Conservation (phyloP, 495 filamentous ascomycete genomes). For the Extremus antarcticus region DNA sequence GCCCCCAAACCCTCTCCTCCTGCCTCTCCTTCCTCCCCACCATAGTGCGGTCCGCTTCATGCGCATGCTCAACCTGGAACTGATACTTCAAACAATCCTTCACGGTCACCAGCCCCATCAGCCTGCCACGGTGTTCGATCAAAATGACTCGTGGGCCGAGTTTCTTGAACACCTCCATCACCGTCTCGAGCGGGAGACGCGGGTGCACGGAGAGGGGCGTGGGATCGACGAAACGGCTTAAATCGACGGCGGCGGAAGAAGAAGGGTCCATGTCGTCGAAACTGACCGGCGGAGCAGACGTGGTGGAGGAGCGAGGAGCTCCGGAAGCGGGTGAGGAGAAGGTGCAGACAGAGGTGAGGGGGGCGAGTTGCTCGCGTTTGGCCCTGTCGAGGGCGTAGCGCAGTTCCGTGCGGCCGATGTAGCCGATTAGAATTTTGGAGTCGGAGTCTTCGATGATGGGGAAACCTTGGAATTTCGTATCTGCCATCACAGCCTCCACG, state of each 20-base stretch:
- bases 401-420: constrained; percentile 90
- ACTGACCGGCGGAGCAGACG: constrained; percentile 42
- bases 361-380: constrained; percentile 59
- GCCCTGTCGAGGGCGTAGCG: constrained; percentile 85
- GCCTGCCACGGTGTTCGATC: constrained; percentile 75
- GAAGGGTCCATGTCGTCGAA: constrained; percentile 47
- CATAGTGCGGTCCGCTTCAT: constrained; percentile 57
- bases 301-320: constrained; percentile 35
- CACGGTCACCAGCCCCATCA: constrained; percentile 81
- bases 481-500: constrained; percentile 61
- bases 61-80: constrained; percentile 78
- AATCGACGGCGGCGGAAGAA: constrained; percentile 52
- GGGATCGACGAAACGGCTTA: constrained; percentile 78
- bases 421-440: constrained; percentile 68
- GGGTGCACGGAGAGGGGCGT: constrained; percentile 89
- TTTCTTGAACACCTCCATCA: constrained; percentile 98
- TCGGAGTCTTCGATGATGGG: constrained; percentile 72
- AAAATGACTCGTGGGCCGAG: constrained; percentile 91
- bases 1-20: constrained; percentile 30
- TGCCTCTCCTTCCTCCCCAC: constrained; percentile 21
- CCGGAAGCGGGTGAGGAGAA: constrained; percentile 46
- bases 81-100: constrained; percentile 98
- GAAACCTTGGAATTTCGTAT: constrained; percentile 89
- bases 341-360: constrained; percentile 59
- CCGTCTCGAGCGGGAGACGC: constrained; percentile 83